These are phyloP conservation scores for Acer yangbiense DNA, from an alignment of 345 rosid genomes.

Conservation along the genomic window DNA sequence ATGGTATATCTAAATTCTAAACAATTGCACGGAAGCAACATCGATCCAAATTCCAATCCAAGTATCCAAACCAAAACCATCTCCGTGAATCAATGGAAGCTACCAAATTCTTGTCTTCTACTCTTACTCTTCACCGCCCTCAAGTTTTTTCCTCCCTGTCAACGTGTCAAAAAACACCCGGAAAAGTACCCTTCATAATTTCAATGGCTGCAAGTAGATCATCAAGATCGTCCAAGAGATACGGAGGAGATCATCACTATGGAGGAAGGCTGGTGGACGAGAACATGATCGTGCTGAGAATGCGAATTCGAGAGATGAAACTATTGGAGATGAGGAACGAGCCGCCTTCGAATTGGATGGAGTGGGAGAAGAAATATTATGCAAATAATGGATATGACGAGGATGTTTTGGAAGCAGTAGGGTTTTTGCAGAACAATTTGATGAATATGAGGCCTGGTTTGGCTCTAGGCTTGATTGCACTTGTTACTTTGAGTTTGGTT, in stretches of 20 bases:
- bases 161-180: background rate
- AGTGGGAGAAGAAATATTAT: conserved; percentile 48
- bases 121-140: too few relatives aligned
- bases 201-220: too few relatives aligned
- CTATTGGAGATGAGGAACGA: conserved; percentile 37
- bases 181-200: background rate
- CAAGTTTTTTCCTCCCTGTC: too few relatives aligned
- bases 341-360: conserved; percentile 45
- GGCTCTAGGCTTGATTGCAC: conserved; percentile 32
- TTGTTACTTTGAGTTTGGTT: conserved; percentile 22
- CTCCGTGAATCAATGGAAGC: conserved; percentile 13
- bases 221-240: too few relatives aligned
- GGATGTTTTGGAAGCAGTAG: conserved; percentile 32
- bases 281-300: conserved; percentile 40
- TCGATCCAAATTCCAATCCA: too few relatives aligned
- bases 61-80: background rate
- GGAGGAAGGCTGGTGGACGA: conserved; percentile 33
- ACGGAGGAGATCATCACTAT: conserved; percentile 11
- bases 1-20: too few relatives aligned
- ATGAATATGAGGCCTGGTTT: conserved; percentile 48
- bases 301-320: conserved; percentile 38
- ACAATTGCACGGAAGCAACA: too few relatives aligned
- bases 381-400: conserved; percentile 19
- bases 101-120: background rate
- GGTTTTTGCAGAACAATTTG: conserved; percentile 41